Base-by-base conservation (phyloP, 139 green algal species). In the Volvox reticuliferus region DNA sequence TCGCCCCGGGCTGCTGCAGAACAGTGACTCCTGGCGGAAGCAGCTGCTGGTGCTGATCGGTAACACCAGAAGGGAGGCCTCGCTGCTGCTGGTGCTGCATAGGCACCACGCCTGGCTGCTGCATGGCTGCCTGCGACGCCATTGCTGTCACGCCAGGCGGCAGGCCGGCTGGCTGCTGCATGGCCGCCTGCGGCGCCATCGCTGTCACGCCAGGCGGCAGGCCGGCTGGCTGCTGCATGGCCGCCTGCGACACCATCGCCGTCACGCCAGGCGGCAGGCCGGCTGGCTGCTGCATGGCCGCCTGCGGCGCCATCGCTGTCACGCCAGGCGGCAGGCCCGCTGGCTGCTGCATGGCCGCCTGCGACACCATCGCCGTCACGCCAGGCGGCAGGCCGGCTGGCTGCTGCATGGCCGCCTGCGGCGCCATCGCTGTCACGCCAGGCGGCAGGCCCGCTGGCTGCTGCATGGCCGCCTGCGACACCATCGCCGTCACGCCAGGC, bases 351-450 rank as follows among this genome's bases (percentile, higher is more conserved):
- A 61, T n/a, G 3, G 44, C 37, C 12, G 81, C 37, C 37, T 80
- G 69, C 28, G 16, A 1, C 32, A 24, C 24, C 68, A 88, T 86
- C 2, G 79, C 65, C n/a, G 75, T 81, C 65, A 92, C 73, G 32
- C 89, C 89, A 22, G 89, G 81, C 32, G 90, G 83, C 36, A 93
- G 75, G 0, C 89, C 63, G 17, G 62, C 17, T 17, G 62, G 62
- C 83, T 81, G 83, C 82, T 88, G 82, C n/a, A n/a, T n/a, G n/a
- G n/a, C n/a, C n/a, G n/a, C n/a, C 82, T 88, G 81, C 20, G 75
- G 83, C 65, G 78, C 63, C 20, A 91, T 75, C 24, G 78, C 77
- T 36, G 69, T 84, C 67, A 92, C 68, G 44, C 88, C 88, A 21
- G 88, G 79, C 2, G 89, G 81, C 32, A 89, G 44, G 2, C 30